These are phyloP conservation scores for Penicillium canariense DNA, from an alignment of 495 filamentous ascomycete species.

Conservation along the genomic window DNA sequence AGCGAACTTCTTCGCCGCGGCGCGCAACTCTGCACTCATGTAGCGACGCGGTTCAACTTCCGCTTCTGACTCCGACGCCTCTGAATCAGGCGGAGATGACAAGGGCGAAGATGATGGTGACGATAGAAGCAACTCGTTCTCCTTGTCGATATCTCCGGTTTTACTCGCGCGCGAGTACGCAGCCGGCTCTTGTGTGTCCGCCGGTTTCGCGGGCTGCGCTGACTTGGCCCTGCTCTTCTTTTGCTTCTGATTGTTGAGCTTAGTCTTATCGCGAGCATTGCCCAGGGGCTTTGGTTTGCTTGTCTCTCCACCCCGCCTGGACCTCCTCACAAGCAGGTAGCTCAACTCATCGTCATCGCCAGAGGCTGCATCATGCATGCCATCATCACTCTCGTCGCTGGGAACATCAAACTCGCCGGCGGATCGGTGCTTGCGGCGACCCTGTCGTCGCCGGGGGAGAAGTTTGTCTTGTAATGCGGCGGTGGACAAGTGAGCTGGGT, in stretches of 20 bases:
- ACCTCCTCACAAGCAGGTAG: conserved; percentile 29
- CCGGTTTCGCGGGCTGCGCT: conserved; percentile 1
- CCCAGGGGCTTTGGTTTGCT: conserved; percentile 19
- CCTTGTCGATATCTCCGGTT: conserved; percentile 26
- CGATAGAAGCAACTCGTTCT: conserved; percentile 31
- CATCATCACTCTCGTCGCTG: conserved; percentile 39
- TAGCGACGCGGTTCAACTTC: conserved; percentile 14
- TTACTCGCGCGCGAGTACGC: conserved; percentile 14
- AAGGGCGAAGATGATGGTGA: conserved; percentile 40
- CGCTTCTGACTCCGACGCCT: conserved; percentile 31
- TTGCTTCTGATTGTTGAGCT: conserved; percentile 17
- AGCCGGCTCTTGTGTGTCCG: background rate
- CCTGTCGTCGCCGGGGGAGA: conserved; percentile 44
- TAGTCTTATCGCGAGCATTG: conserved; percentile 12
- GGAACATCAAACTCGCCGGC: conserved; percentile 20
- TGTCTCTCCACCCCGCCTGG: conserved; percentile 11
- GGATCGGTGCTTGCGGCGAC: conserved; percentile 22
- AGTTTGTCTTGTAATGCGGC: conserved; percentile 46
- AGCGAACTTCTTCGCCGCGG: conserved; percentile 55
- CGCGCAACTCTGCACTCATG: conserved; percentile 39
- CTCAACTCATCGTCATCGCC: conserved; percentile 43
- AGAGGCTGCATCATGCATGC: conserved; percentile 25
- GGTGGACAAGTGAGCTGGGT: conserved; percentile 42
- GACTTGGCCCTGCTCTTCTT: conserved; percentile 11
- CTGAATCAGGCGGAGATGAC: conserved; percentile 40